Conservation (phyloP, 495 filamentous ascomycete species). For the Wilcoxina mikolae region DNA sequence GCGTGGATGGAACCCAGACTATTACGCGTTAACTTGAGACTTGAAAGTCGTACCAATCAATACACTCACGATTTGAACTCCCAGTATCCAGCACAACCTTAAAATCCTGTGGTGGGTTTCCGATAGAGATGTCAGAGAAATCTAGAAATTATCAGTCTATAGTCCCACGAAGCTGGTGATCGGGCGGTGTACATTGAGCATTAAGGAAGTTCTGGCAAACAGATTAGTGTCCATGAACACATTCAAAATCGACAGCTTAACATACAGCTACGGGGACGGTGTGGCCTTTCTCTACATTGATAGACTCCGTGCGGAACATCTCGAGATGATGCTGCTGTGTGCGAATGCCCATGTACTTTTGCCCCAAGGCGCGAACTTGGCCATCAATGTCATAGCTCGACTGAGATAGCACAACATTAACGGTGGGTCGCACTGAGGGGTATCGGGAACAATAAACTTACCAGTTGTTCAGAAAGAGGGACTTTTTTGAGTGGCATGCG, state of each 20-base stretch:
- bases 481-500: slow-evolving; percentile 96
- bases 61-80: slow-evolving; percentile 61
- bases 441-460: slow-evolving; percentile 28
- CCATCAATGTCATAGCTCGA: slow-evolving; percentile 60
- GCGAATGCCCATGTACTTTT: slow-evolving; percentile 86
- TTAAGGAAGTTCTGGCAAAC: slow-evolving; percentile 72
- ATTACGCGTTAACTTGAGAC: slow-evolving; percentile 1
- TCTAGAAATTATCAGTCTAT: slow-evolving; percentile 38
- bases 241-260: neutral
- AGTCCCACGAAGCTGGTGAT: neutral
- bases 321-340: slow-evolving; percentile 52
- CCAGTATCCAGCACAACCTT: slow-evolving; percentile 98
- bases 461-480: slow-evolving; percentile 79
- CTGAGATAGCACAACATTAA: slow-evolving; percentile 32
- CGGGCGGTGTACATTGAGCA: slow-evolving; percentile 67
- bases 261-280: slow-evolving; percentile 59
- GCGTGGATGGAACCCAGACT: slow-evolving; percentile 83
- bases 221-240: slow-evolving; percentile 14
- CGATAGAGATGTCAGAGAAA: slow-evolving; percentile 90
- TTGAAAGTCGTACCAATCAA: neutral
- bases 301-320: slow-evolving; percentile 60
- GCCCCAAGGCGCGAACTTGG: slow-evolving; percentile 66
- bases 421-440: neutral
- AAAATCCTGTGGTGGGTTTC: slow-evolving; percentile 84
- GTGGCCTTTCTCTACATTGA: slow-evolving; percentile 55